A percentile compares a stretch with the other conserved stretches of the same genome.
Conservation (phyloP, 805 yeast species). For the Lachancea waltii region DNA sequence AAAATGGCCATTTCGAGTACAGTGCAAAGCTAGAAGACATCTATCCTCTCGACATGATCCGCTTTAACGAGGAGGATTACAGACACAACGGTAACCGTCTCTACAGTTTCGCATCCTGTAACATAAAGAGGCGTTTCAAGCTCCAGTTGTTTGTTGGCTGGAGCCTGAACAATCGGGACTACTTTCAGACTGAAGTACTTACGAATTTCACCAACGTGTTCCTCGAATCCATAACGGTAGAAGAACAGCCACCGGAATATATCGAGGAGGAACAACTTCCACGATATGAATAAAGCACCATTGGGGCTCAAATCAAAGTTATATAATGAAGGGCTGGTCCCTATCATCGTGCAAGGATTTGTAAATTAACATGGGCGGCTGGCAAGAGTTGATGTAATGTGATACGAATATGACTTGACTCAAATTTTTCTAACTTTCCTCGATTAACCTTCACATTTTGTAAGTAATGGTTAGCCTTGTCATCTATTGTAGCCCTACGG, state of each 20-base stretch:
- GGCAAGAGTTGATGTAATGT: no score
- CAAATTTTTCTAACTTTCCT: no score
- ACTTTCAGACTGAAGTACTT: constrained; percentile 22
- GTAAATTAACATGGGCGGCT: no score
- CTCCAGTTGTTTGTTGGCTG: constrained; percentile 27
- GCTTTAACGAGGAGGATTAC: constrained; percentile 30
- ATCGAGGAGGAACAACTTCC: constrained; percentile 6
- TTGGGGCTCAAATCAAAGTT: not conserved
- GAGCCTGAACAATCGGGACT: constrained; percentile 16
- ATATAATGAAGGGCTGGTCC: no score
- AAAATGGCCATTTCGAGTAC: constrained; percentile 2
- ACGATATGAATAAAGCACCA: constrained; percentile 1
- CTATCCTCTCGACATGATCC: constrained; percentile 5
- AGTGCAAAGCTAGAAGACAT: constrained; percentile 1
- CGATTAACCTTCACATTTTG: no score
- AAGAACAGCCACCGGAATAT: constrained; percentile 6
- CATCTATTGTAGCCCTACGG: not conserved
- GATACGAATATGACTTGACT: no score
- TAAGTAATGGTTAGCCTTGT: no score
- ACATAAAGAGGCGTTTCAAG: constrained; percentile 24
- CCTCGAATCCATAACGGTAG: constrained; percentile 6
- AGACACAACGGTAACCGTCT: constrained; percentile 30
- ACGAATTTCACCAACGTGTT: constrained; percentile 11
- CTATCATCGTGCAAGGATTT: no score
- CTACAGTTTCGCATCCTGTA: constrained; percentile 28